Base-by-base conservation (phyloP, 2,329 filamentous ascomycete species). In the Podosphaera fusca region DNA sequence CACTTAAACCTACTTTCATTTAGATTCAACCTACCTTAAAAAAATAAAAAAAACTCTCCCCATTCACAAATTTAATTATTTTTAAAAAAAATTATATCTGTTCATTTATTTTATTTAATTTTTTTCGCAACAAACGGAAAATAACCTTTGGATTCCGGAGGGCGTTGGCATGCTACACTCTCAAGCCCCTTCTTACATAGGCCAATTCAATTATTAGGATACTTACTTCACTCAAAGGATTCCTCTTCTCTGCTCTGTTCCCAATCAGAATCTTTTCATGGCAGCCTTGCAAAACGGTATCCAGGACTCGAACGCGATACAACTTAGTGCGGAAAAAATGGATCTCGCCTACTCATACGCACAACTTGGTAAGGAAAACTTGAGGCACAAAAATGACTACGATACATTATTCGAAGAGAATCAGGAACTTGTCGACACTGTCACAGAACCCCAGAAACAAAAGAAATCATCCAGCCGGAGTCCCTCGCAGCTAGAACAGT, bases 341-440 rank as follows among this genome's bases (percentile, higher is more conserved):
- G 35, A 12, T 35, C 14, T 53, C 33, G 51, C 34, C 10, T 7
- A 12, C 35, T 31, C 51, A 33, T 53, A 53, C 33, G 31, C 38
- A 38, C 51, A 53, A 4, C 3, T 36, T 35, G 51, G 38, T 12
- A 33, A 33, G 33, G 51, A 53, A 33, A 31, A 36, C 51, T 33
- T 53, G 2, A 31, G 8, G 21, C 8, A 53, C 51, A 38, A 53
- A 38, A 53, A 53, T 38, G 12, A 53, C 12, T 36, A 53, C 35
- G 51, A 53, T 53, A 53, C 51, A 53, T 30, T 53, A 14, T 33
- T 53, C 51, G 51, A 38, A 33, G 38, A 53, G 35, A 53, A 53
- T n/a, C 51, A 53, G 51, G 51, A 53, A 38, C 34, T 53, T 14
- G 33, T 33, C 33, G 51, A 53, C 29, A 33, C 51, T 33, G 35